Conservation (phyloP, 768 basidiomycete species). For the Zangia roseola region DNA sequence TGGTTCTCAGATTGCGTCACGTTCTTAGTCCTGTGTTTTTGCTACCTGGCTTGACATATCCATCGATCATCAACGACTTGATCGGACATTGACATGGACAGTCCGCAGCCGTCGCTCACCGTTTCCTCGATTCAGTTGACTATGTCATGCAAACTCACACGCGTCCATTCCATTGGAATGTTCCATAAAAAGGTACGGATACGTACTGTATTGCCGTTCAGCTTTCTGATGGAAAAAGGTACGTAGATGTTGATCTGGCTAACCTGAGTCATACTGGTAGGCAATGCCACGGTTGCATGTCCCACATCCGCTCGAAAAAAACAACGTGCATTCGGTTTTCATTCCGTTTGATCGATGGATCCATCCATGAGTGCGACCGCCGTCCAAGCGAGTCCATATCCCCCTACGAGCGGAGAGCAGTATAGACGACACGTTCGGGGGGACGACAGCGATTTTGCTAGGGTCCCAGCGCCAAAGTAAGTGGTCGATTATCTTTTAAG, state of each 20-base stretch:
- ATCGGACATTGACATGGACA: too few relatives aligned
- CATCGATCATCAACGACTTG: too few relatives aligned
- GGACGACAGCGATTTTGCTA: conserved; percentile 1
- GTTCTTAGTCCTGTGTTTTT: too few relatives aligned
- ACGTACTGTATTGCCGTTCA: conserved; percentile 1
- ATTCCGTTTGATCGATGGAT: not conserved
- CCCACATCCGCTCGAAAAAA: not conserved
- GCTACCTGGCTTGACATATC: too few relatives aligned
- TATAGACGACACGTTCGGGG: not conserved
- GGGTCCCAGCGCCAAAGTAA: conserved; percentile 23
- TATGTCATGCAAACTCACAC: conserved; percentile 1
- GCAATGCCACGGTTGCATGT: not conserved
- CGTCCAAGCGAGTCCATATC: not conserved
- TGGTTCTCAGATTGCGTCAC: too few relatives aligned
- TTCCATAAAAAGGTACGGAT: conserved; percentile 8
- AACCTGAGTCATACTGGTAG: too few relatives aligned
- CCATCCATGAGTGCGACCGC: conserved; percentile 8
- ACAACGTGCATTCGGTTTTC: not conserved
- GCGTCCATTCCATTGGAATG: conserved; percentile 8
- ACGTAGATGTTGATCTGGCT: too few relatives aligned
- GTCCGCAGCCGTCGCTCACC: too few relatives aligned
- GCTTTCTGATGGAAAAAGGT: conserved; percentile 19
- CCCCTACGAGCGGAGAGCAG: not conserved
- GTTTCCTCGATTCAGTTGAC: too few relatives aligned
- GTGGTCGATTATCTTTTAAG: not conserved